These are phyloP conservation scores for Populus hybrid DNA, from an alignment of 441 rosid species.

Conservation along the genomic window DNA sequence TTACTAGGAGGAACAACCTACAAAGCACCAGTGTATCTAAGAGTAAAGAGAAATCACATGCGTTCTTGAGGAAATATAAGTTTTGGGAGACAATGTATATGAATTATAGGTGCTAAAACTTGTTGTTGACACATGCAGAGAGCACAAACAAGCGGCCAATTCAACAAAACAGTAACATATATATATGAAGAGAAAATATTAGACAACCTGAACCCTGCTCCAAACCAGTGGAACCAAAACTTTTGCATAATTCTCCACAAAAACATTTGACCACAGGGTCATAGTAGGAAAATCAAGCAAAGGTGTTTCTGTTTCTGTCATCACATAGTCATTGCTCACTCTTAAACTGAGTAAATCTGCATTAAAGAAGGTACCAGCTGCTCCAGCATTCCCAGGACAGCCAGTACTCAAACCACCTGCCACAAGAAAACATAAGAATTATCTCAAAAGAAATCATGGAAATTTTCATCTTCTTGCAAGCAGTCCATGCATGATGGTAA, in stretches of 20 bases:
- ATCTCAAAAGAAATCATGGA: conserved; percentile 1
- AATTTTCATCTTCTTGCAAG: conserved; percentile 1
- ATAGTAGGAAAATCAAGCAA: conserved; percentile 88
- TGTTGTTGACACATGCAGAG: neutral
- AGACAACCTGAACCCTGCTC: conserved; percentile 93
- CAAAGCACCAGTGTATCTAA: neutral
- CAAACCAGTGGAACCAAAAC: conserved; percentile 94
- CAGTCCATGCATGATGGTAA: conserved; percentile 1
- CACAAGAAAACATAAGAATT: conserved; percentile 23
- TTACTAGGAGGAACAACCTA: neutral
- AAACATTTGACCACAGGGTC: conserved; percentile 88
- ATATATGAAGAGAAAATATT: conserved; percentile 7
- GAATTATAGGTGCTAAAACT: neutral
- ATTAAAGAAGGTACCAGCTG: conserved; percentile 97
- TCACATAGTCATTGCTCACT: conserved; percentile 80
- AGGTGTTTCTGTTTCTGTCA: conserved; percentile 95
- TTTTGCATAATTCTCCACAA: conserved; percentile 89
- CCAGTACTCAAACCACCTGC: conserved; percentile 89
- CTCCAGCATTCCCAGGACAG: conserved; percentile 90
- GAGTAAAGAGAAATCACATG: neutral
- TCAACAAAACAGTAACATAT: conserved; percentile 9
- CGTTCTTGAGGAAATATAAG: neutral
- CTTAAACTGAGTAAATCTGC: conserved; percentile 80
- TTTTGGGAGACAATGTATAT: conserved; percentile 8
- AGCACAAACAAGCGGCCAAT: neutral